Percentiles rank a stretch among this genome's conserved stretches.
These are phyloP conservation scores for Trypanosoma scelopori DNA, from an alignment of 208 protist species.

Conservation along the genomic window DNA sequence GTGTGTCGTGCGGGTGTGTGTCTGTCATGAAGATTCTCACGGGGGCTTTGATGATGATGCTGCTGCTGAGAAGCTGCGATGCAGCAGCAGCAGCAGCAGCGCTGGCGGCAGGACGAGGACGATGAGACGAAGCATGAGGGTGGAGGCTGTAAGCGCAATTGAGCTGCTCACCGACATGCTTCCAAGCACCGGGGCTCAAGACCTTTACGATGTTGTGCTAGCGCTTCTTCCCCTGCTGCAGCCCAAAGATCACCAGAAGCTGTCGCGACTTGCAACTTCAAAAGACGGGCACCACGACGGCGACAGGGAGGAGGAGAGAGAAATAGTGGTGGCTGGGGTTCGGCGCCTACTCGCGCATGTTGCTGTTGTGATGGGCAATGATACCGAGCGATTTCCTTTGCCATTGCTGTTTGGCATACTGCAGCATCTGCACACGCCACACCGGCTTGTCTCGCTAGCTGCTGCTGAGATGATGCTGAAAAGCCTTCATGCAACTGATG, in stretches of 20 bases:
- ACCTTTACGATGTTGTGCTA: conserved; percentile 25
- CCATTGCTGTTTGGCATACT: conserved; percentile 15
- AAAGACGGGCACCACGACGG: neutral
- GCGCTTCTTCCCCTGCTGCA: conserved; percentile 16
- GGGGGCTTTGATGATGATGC: neutral
- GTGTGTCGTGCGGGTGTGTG: conserved; percentile 17
- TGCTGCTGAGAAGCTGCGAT: neutral
- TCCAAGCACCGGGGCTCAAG: conserved; percentile 20
- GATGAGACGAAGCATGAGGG: neutral
- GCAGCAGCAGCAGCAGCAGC: neutral
- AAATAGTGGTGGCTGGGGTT: neutral
- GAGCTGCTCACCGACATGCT: conserved; percentile 32
- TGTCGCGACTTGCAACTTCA: neutral
- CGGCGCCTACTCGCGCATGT: conserved; percentile 35
- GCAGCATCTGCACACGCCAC: conserved; percentile 21
- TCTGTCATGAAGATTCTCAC: neutral
- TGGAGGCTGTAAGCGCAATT: conserved; percentile 8
- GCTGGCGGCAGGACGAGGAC: neutral
- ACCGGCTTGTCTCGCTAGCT: conserved; percentile 17
- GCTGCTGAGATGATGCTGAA: conserved; percentile 25
- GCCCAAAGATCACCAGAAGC: neutral
- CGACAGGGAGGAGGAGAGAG: neutral
- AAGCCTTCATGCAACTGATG: conserved; percentile 2
- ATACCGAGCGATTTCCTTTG: conserved; percentile 37
- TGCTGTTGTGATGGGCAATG: conserved; percentile 35